Conservation (phyloP, 371 early-diverging fungal species). For the Actinomucor elegans region DNA sequence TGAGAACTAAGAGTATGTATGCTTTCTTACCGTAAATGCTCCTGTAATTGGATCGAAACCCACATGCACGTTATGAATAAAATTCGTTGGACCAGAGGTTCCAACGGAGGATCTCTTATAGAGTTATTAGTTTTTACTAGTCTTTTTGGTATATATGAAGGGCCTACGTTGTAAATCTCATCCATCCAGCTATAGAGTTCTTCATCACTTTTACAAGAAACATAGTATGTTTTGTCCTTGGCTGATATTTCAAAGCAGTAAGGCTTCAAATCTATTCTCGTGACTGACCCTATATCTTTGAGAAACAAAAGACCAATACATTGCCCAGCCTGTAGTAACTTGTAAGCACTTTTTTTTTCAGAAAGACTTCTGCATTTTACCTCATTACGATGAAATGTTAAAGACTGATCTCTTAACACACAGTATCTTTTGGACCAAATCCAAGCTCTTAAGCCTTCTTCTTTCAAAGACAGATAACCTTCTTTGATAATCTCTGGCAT, state of each 20-base stretch:
- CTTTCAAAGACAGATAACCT: constrained; percentile 81
- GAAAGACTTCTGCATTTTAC: constrained; percentile 27
- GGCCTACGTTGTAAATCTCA: constrained; percentile 79
- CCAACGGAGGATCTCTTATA: constrained; percentile 78
- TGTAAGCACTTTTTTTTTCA: too few relatives aligned
- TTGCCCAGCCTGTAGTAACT: constrained; percentile 41
- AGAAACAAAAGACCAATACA: constrained; percentile 78
- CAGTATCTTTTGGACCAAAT: constrained; percentile 92
- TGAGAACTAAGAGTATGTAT: neutral
- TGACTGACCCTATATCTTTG: constrained; percentile 83
- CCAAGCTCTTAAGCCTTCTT: constrained; percentile 80
- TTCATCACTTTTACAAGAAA: constrained; percentile 90
- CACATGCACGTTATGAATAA: constrained; percentile 93
- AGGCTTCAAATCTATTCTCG: constrained; percentile 80
- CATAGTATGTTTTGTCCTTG: constrained; percentile 81
- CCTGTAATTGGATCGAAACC: constrained; percentile 93
- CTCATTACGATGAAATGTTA: constrained; percentile 92
- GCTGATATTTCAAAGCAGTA: constrained; percentile 91
- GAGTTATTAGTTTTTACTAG: neutral
- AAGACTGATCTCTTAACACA: constrained; percentile 80
- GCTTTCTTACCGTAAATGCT: constrained; percentile 74
- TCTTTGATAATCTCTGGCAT: constrained; percentile 68
- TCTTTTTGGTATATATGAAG: neutral
- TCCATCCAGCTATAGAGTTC: constrained; percentile 97
- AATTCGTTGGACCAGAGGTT: constrained; percentile 90